Base-by-base conservation (phyloP, 768 basidiomycete species). In the Auriculariales sp. region DNA sequence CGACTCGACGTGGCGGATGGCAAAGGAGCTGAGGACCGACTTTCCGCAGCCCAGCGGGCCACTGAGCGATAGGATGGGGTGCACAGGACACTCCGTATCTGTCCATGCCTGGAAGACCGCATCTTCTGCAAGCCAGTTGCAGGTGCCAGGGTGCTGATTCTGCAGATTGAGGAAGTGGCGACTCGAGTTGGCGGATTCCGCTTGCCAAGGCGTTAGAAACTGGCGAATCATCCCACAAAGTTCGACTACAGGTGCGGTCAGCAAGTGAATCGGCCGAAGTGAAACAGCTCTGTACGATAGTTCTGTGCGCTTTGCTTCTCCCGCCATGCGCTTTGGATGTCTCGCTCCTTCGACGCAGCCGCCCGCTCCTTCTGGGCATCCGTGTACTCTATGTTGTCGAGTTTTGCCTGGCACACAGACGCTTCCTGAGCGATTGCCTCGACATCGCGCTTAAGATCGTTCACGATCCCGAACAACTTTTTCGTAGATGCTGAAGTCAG, bases 31-130 rank as follows among this genome's bases (percentile, higher is more conserved):
- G n/a, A 50, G 27, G 9, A 24, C 19, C 15, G 49, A n/a, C 31
- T 50, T 50, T 10, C 49, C 49, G 17, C 32, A 42, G 25, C 49
- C 49, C 12, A 25, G 29, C 28, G 22, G 48, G 11, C 31, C 3
- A 25, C 29, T 25, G 22, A 49, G 32, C 31, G 32, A 49, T 15
- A 48, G 27, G 29, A 35, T 28, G 22, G 48, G 3, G 35, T 31
- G 33, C n/a, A 34, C 27, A 17, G 34, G 22, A 24, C 1, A 22
- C 2, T 32, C 47, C n/a, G n/a, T n/a, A 31, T 48, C 34, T 22
- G 19, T 10, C 47, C 47, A 48, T 32, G 3, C 47, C 24, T 22
- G 24, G 32, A 34, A 49, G 19, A 15, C 28, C 11, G n/a, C 17
- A 22, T 49, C 28, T 24, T n/a, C 17, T 10, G 4, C 28, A n/a